These are phyloP conservation scores for Emericellopsis atlantica DNA, from an alignment of 2,329 filamentous ascomycete species.

Conservation along the genomic window DNA sequence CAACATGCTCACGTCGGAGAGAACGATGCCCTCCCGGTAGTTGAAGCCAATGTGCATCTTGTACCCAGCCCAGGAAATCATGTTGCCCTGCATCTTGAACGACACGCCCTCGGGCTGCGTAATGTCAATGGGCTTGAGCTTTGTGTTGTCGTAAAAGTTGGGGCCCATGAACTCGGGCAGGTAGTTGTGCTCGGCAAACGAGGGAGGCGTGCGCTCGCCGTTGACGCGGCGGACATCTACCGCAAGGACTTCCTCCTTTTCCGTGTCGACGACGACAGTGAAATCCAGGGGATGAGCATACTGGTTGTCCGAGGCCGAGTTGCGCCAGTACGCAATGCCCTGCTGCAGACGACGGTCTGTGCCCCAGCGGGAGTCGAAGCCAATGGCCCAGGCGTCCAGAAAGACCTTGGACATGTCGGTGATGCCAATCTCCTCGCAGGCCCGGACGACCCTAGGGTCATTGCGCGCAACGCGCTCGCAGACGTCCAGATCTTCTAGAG, in stretches of 20 bases:
- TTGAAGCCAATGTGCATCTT: constrained; percentile 62
- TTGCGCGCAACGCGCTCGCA: constrained; percentile 57
- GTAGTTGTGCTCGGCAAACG: constrained; percentile 23
- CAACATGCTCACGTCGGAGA: constrained; percentile 58
- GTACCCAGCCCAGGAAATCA: constrained; percentile 51
- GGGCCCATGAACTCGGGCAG: constrained; percentile 19
- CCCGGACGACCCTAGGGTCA: constrained; percentile 64
- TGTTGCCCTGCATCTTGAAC: constrained; percentile 32
- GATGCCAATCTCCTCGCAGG: constrained; percentile 64
- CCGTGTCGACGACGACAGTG: constrained; percentile 26
- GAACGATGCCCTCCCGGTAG: constrained; percentile 55
- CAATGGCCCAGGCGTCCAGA: constrained; percentile 77
- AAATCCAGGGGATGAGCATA: constrained; percentile 45
- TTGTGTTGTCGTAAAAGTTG: constrained; percentile 8
- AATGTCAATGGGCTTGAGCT: constrained; percentile 23
- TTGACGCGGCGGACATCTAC: constrained; percentile 28
- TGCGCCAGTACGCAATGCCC: constrained; percentile 71
- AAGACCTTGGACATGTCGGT: constrained; percentile 76
- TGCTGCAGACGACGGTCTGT: constrained; percentile 62
- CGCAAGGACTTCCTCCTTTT: constrained; percentile 33
- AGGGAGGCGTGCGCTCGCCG: constrained; percentile 32
- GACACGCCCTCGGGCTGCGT: constrained; percentile 26
- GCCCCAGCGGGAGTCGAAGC: constrained; percentile 68
- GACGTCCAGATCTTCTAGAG: constrained; percentile 68
- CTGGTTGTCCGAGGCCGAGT: constrained; percentile 54